Evolutionary conservation across 1,284 basidiomycete genomes (phyloP), one percentile per base, ranked within the genome.

Genomic region (Malassezia slooffiae): DNA sequence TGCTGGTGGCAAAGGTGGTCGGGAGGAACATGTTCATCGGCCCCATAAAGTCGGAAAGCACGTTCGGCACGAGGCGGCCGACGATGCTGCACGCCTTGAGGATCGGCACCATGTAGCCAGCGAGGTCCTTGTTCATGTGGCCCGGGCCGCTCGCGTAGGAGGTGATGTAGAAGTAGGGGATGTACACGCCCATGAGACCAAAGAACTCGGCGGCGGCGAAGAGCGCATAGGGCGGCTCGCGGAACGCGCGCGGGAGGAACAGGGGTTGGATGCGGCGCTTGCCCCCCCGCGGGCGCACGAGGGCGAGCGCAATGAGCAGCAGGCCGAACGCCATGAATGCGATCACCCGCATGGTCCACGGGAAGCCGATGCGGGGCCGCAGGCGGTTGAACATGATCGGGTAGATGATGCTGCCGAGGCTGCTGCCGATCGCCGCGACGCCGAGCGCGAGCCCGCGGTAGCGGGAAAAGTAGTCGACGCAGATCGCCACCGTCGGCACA

Each of bases 1-100:
- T 31, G 8, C 60, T 60, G 2, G 57, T 57, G 22, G 63, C 40
- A 12, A 54, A 40, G 0, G 63, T 62, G 10, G 57, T 56, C 4
- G 65, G 48, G 4, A 71, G 43, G 12, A 72, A 52, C 28, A 65
- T 63, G 56, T 72, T 71, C 45, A 71, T 55, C 15, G 57, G 52
- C 1, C 71, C 71, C 4, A 54, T 49, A 9, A 55, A 43, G 41
- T 71, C 70, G 0, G 71, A 70, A 1, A 70, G 27, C 3, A 69
- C 37, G 30, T 69, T 69, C 9, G 70, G 58, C 5, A 58, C 15
- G 26, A 71, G 59, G 32, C 71, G 70, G 17, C 70, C 68, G n/a
- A 70, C 47, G 11, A 54, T 52, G 3, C 47, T 52, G 10, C 50
- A 40, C 19, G 58, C 60, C 28, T 62, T 62, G 21, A 62, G 46